These are phyloP conservation scores for Botrytis aclada DNA, from an alignment of 2,329 filamentous ascomycete genomes.

Conservation along the genomic window DNA sequence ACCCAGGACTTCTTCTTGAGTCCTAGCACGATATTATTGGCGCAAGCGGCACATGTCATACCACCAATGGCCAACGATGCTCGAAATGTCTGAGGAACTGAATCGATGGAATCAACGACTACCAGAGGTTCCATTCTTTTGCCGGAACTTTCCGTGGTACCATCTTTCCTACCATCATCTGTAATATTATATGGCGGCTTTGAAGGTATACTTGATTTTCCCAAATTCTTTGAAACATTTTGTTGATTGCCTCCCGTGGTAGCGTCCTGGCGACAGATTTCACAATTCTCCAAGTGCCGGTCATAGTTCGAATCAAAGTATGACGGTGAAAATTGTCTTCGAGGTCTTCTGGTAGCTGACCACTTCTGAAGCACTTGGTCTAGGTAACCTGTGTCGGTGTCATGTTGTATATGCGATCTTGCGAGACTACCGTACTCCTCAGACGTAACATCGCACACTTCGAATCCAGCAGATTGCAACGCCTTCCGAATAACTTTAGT, in stretches of 20 bases:
- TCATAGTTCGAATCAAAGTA: slow-evolving; percentile 27
- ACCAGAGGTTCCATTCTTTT: slow-evolving; percentile 31
- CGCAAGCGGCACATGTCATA: slow-evolving; percentile 57
- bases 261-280: slow-evolving; percentile 45
- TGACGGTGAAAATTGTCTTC: slow-evolving; percentile 16
- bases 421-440: slow-evolving; percentile 15
- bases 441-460: slow-evolving; percentile 44
- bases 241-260: slow-evolving; percentile 29
- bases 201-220: slow-evolving; percentile 1
- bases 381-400: slow-evolving; percentile 31
- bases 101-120: slow-evolving; percentile 38
- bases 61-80: slow-evolving; percentile 52
- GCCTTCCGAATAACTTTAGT: slow-evolving; percentile 45
- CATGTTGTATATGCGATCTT: slow-evolving; percentile 20
- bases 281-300: slow-evolving; percentile 48
- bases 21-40: slow-evolving; percentile 46
- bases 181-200: neutral
- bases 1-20: slow-evolving; percentile 48
- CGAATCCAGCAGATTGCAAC: slow-evolving; percentile 57
- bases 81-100: slow-evolving; percentile 43
- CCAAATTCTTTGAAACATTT: slow-evolving; percentile 16
- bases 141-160: neutral
- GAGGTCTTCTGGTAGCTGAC: slow-evolving; percentile 25
- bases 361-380: slow-evolving; percentile 32
- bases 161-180: neutral